Conservation (phyloP, 495 filamentous ascomycete genomes). For the Glutinoglossum americanum region DNA sequence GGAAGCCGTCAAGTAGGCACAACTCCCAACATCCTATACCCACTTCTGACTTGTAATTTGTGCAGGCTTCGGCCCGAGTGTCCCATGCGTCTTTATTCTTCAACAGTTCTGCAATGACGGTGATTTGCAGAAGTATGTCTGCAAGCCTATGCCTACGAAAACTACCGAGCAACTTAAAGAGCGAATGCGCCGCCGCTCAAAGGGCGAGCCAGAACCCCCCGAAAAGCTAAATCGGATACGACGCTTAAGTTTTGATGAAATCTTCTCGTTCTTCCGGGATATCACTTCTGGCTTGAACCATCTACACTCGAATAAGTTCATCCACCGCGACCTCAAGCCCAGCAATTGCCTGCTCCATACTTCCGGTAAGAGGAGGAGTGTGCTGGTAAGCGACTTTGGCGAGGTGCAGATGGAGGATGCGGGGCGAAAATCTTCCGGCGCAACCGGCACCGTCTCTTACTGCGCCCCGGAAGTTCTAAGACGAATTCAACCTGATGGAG, state of each 20-base stretch:
- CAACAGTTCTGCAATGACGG: conserved; percentile 94
- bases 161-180: conserved; percentile 75
- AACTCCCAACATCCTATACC: conserved; percentile 2
- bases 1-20: conserved; percentile 35
- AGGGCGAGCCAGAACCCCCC: conserved; percentile 33
- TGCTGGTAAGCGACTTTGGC: conserved; percentile 91
- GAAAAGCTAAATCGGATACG: conserved; percentile 31
- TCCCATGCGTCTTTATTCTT: conserved; percentile 88
- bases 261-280: conserved; percentile 91
- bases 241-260: conserved; percentile 65
- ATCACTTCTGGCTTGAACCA: conserved; percentile 81
- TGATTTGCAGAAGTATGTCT: conserved; percentile 72
- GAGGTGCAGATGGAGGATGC: conserved; percentile 73
- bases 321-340: conserved; percentile 89
- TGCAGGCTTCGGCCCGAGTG: conserved; percentile 56
- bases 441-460: conserved; percentile 91
- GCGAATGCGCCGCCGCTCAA: conserved; percentile 57
- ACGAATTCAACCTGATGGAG: conserved; percentile 43
- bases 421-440: conserved; percentile 67
- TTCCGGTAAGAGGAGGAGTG: conserved; percentile 43
- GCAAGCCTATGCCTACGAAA: conserved; percentile 33
- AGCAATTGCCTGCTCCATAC: conserved; percentile 83
- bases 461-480: conserved; percentile 86
- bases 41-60: not conserved
- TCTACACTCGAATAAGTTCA: conserved; percentile 82